These are phyloP conservation scores for Emergomyces africanus DNA, from an alignment of 2,329 filamentous ascomycete genomes.

Conservation along the genomic window DNA sequence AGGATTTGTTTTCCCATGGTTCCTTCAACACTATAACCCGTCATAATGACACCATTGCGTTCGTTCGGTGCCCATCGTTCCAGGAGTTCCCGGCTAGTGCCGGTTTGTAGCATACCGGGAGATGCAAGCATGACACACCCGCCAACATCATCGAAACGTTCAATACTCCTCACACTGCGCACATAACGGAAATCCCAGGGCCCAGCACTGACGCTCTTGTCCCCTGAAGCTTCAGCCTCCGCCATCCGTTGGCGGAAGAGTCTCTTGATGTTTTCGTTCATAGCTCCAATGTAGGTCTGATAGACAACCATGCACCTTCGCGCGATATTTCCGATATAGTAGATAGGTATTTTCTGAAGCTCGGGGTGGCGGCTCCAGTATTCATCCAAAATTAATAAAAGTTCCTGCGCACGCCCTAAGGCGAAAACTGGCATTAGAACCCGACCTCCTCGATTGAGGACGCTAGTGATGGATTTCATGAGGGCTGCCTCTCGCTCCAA, in stretches of 20 bases:
- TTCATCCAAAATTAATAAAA: constrained; percentile 88
- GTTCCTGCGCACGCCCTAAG: constrained; percentile 81
- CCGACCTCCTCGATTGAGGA: constrained; percentile 81
- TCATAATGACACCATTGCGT: constrained; percentile 97
- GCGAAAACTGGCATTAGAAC: constrained; percentile 94
- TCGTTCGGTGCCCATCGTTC: constrained; percentile 94
- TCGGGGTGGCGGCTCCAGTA: constrained; percentile 89
- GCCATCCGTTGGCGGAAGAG: constrained; percentile 89
- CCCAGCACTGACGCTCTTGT: constrained; percentile 54
- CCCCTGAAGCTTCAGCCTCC: constrained; percentile 70
- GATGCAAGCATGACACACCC: constrained; percentile 95
- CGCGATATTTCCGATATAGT: constrained; percentile 91
- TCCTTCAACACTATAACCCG: constrained; percentile 94
- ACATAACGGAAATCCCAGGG: constrained; percentile 98
- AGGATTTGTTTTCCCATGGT: constrained; percentile 97
- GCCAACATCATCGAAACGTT: constrained; percentile 91
- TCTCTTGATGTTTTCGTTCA: constrained; percentile 98
- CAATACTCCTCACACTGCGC: constrained; percentile 78
- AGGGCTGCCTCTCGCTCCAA: constrained; percentile 82
- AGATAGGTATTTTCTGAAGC: constrained; percentile 83
- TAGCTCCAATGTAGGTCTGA: constrained; percentile 93
- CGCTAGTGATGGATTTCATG: constrained; percentile 88
- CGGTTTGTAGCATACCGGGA: constrained; percentile 96
- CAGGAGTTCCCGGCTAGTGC: constrained; percentile 80
- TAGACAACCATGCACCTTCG: constrained; percentile 98